Evolutionary conservation across 495 filamentous ascomycete genomes (phyloP).

Genomic region (Neurospora sp.): DNA sequence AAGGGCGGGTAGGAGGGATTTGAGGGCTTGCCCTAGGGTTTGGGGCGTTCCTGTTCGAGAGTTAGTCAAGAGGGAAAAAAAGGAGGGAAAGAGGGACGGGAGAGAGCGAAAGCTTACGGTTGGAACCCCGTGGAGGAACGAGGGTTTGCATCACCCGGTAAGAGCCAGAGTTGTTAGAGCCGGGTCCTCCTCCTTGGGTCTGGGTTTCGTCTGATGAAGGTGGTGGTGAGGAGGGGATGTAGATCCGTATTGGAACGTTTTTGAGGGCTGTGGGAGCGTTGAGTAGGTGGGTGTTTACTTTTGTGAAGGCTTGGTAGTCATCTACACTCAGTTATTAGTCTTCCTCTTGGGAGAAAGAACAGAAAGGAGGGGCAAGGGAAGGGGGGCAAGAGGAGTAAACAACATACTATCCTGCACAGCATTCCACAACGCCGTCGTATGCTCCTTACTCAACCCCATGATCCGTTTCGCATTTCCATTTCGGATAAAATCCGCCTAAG

Average conservation of each 20-base stretch:
- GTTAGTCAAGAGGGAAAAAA: neutral
- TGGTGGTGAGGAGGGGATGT: conserved; percentile 64
- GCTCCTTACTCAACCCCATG: conserved; percentile 82
- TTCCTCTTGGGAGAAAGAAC: neutral
- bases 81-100: neutral
- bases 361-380: neutral
- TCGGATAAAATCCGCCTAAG: conserved; percentile 74
- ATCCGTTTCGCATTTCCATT: conserved; percentile 87
- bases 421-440: conserved; percentile 80
- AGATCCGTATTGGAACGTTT: conserved; percentile 77
- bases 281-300: conserved; percentile 68
- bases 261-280: conserved; percentile 64
- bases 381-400: conserved; percentile 9
- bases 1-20: conserved; percentile 63
- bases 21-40: conserved; percentile 74
- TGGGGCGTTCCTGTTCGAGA: conserved; percentile 39
- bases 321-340: conserved; percentile 39
- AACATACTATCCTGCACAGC: conserved; percentile 66
- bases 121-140: conserved; percentile 37
- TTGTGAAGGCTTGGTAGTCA: conserved; percentile 59
- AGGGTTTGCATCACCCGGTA: conserved; percentile 64
- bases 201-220: conserved; percentile 20
- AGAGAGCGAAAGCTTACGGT: conserved; percentile 14
- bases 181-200: conserved; percentile 14
- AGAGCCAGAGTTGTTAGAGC: conserved; percentile 35